These are phyloP conservation scores for Tetrapyrgos nigripes DNA, from an alignment of 1,284 basidiomycete species.

Conservation along the genomic window DNA sequence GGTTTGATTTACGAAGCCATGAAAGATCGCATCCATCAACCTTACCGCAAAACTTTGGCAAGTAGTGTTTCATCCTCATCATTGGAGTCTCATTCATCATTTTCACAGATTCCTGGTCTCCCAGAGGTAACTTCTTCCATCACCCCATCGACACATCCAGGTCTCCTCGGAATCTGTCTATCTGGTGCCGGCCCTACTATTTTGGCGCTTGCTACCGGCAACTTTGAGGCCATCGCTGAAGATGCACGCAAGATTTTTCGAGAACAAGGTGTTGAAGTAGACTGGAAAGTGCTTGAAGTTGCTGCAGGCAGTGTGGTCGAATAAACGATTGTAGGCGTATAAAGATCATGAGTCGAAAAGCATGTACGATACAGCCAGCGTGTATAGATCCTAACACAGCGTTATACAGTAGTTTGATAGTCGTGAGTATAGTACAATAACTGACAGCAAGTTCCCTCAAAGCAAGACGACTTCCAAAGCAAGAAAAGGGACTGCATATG, in stretches of 20 bases:
- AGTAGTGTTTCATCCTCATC: constrained; percentile 30
- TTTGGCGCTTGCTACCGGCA: constrained; percentile 90
- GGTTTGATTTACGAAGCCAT: constrained; percentile 98
- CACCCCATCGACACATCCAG: constrained; percentile 89
- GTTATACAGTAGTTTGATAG: too few species aligned
- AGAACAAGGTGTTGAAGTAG: constrained; percentile 77
- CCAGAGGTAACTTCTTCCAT: constrained; percentile 89
- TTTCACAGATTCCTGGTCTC: constrained; percentile 87
- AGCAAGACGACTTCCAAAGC: too few species aligned
- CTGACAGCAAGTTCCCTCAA: too few species aligned
- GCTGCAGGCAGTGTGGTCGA: constrained; percentile 58
- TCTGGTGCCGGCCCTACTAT: constrained; percentile 99
- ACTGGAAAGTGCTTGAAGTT: constrained; percentile 79
- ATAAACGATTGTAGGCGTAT: background rate
- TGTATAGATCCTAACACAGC: too few species aligned
- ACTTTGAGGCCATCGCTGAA: constrained; percentile 84
- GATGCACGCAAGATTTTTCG: constrained; percentile 82
- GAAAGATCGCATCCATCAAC: constrained; percentile 99
- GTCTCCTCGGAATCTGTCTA: constrained; percentile 95
- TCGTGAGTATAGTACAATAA: too few species aligned
- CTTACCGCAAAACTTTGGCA: constrained; percentile 90
- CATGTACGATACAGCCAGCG: too few species aligned
- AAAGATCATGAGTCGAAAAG: too few species aligned
- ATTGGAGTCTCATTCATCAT: background rate
- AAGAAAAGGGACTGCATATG: too few species aligned